Base-by-base conservation (phyloP, 768 basidiomycete genomes). In the Suillus subaureus region DNA sequence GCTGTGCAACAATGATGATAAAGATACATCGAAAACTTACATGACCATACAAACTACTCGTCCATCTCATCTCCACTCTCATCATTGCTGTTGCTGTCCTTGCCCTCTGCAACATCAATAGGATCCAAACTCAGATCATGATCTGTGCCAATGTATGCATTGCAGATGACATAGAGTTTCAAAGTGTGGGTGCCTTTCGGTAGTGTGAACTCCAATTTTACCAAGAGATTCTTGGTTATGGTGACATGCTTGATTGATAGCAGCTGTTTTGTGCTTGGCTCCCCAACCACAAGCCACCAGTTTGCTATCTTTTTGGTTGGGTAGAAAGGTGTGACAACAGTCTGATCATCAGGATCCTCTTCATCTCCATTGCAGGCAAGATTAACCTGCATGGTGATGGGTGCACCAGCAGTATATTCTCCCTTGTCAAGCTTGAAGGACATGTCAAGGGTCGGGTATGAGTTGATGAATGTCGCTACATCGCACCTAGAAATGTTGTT, bases 211-310 rank as follows among this genome's bases (percentile, higher is more conserved):
- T 98, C 94, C 51, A 99, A 87, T 72, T 95, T 95, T 67, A 92
- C 90, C 21, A 81, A 80, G n/a, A 98, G 84, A 69, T 76, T 82
- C 76, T 89, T 81, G 69, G 81, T 82, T 47, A 95, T 86, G 0
- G 97, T 97, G 37, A 98, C 93, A 49, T 90, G 90, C 85, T 96
- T 87, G 79, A 89, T 81, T 79, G 93, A 82, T 6, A 94, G 89
- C 15, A 99, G 81, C 70, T 94, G 91, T 43, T 89, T 87, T n/a
- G 87, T 89, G 40, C 81, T 81, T 6, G 90, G 83, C 61, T 96
- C 92, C n/a, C 94, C 95, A 15, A 98, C 84, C 56, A 99, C 96
- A 40, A 98, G 84, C 96, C 96, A 99, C 97, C 96, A 99, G 72
- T 95, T 96, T 64, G 92, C 88, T 77, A 94, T 86, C 83, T 98